Evolutionary conservation across 768 basidiomycete genomes (phyloP).

Genomic region (Russula emetica): DNA sequence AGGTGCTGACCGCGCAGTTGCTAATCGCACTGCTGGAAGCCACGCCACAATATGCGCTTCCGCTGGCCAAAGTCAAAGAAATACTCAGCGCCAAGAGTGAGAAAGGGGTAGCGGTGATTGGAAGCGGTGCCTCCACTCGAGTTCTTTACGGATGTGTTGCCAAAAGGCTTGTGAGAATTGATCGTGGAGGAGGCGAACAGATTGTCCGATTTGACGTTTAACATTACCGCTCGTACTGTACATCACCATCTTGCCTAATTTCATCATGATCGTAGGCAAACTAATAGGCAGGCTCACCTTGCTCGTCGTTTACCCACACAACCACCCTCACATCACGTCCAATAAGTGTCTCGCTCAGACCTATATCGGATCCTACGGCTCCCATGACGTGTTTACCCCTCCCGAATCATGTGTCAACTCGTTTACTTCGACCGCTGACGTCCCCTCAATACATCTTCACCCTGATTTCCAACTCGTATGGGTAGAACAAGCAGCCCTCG

Average conservation of each 20-base stretch:
- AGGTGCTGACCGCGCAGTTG: constrained; percentile 66
- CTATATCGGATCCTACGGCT: constrained; percentile 56
- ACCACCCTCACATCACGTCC: constrained; percentile 36
- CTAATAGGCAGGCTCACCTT: constrained; percentile 25
- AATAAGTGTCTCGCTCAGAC: constrained; percentile 45
- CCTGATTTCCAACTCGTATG: constrained; percentile 30
- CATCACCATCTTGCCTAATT: neutral
- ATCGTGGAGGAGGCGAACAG: constrained; percentile 70
- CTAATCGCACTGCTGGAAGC: constrained; percentile 55
- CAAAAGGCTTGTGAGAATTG: constrained; percentile 72
- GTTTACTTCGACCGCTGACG: neutral
- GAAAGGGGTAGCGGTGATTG: constrained; percentile 31
- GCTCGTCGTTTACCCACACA: constrained; percentile 45
- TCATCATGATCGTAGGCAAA: constrained; percentile 20
- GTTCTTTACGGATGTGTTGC: constrained; percentile 77
- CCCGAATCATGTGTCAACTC: constrained; percentile 40
- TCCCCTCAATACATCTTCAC: constrained; percentile 29
- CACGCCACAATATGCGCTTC: constrained; percentile 51
- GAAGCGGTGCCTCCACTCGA: constrained; percentile 43
- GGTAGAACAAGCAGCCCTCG: constrained; percentile 48
- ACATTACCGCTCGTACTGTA: neutral
- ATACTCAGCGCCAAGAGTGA: constrained; percentile 45
- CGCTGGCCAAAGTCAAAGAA: constrained; percentile 60
- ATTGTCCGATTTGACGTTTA: constrained; percentile 66
- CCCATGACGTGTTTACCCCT: constrained; percentile 48